Conservation (phyloP, 2,329 filamentous ascomycete genomes). For the Paecilomyces formosus region DNA sequence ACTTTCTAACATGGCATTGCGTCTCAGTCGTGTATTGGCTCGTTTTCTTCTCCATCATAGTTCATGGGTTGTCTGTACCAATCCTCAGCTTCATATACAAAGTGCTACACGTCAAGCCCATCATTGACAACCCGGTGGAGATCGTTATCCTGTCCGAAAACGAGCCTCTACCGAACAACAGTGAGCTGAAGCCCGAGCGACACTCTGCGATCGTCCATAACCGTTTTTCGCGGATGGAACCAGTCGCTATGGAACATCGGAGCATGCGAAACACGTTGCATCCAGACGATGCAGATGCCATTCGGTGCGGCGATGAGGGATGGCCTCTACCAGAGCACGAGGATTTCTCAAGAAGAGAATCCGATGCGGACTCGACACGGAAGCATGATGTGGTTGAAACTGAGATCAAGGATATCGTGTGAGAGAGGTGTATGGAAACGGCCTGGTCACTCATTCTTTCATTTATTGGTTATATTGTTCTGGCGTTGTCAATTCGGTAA, state of each 20-base stretch:
- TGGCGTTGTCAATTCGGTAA: neutral
- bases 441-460: neutral
- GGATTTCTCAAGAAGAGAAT: neutral
- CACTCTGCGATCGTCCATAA: constrained; percentile 28
- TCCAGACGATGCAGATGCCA: constrained; percentile 5
- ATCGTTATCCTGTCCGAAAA: constrained; percentile 25
- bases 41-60: constrained; percentile 33
- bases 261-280: constrained; percentile 1
- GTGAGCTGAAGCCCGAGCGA: constrained; percentile 15
- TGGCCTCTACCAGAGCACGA: neutral
- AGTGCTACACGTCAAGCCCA: constrained; percentile 18
- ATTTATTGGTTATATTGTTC: neutral
- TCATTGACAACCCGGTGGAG: constrained; percentile 27
- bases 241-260: neutral
- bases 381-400: neutral
- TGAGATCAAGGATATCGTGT: constrained; percentile 4
- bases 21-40: constrained; percentile 39
- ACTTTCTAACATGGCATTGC: neutral
- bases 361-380: neutral
- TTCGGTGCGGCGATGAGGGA: constrained; percentile 7
- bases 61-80: constrained; percentile 34
- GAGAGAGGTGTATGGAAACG: neutral
- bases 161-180: constrained; percentile 28
- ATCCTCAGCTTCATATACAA: constrained; percentile 25
- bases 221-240: constrained; percentile 19